Evolutionary conservation across 352 stramenopile species (phyloP), one percentile per base, ranked within the genome.

Genomic region (Pythium graminicola): DNA sequence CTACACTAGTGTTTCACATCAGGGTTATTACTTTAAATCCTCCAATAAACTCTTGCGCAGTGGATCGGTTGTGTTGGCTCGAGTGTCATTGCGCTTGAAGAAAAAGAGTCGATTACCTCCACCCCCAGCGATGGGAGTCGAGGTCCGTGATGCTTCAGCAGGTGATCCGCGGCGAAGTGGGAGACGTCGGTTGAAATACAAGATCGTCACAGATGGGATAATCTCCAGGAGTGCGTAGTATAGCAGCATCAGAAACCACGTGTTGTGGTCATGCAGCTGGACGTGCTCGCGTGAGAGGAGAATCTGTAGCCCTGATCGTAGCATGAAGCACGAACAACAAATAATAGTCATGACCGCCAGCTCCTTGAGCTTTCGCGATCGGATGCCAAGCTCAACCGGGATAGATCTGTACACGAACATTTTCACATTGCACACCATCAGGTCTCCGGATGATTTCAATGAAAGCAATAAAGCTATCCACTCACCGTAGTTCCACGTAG

Each of bases 131-230:
- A 85, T 81, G 3, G 74, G 72, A 16, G 61, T 70, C 11, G 62
- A 61, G 16, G 69, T 78, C 22, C 27, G 17, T 17, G 64, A 65
- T 11, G 55, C 43, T 39, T 66, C 43, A 29, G 68, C 54, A 24
- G 64, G 59, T 26, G 45, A 50, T 26, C 66, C 62, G 20, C 70
- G 66, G 8, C 65, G 67, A 16, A 71, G 62, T 29, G 84, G 84
- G 17, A 94, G 63, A 10, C 81, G 78, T 0, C 81, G 81, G 55
- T 93, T 90, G 56, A 93, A 94, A 50, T 89, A 92, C 29, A 94
- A 40, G 17, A 93, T 76, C 23, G 78, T 82, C 41, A 90, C 53
- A 2, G 78, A 76, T 28, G 84, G 84, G 6, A 89, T 61, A 43
- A 93, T 81, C 64, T 94, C 84, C 35, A 94, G 50, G 7, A 93